Percentiles rank a stretch among this genome's conserved stretches.
phyloP scores from a whole-genome alignment of 2,329 filamentous ascomycete species.

The Epichloe sylvatica region DNA sequence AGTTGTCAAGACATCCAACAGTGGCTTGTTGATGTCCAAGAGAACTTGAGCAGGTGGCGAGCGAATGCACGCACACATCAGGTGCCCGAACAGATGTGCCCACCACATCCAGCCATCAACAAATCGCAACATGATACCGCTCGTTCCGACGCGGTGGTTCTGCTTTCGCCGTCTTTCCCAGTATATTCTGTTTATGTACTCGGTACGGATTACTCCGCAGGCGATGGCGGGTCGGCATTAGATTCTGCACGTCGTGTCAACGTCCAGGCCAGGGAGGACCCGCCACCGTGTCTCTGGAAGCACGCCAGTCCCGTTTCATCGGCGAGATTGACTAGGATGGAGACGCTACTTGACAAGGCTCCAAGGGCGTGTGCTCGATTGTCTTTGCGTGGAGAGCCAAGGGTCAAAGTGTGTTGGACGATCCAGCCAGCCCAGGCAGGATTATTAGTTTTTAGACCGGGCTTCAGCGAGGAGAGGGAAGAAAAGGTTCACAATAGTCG shows the following conservation, averaged over 20 bases:
- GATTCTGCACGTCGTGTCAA: neutral
- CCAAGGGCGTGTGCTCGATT: constrained; percentile 1
- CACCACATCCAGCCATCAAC: neutral
- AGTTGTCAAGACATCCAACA: no score
- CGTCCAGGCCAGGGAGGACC: neutral
- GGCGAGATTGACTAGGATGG: constrained; percentile 1
- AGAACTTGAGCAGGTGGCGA: neutral
- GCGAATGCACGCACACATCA: neutral
- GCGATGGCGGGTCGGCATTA: neutral
- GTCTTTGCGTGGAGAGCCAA: neutral
- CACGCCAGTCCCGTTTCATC: constrained; percentile 5
- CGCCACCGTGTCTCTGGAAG: constrained; percentile 6
- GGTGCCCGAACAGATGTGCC: neutral
- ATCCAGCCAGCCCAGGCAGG: no score
- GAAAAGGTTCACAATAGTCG: neutral
- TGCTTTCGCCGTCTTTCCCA: neutral
- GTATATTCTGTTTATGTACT: neutral
- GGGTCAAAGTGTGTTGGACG: neutral
- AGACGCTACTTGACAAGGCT: neutral
- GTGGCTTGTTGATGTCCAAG: no score
- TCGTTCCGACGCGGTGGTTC: constrained; percentile 1
- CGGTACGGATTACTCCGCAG: neutral
- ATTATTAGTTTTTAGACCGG: neutral
- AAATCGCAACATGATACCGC: neutral
- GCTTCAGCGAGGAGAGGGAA: neutral